phyloP scores from a whole-genome alignment of 2,329 filamentous ascomycete genomes.

The Xylaria sp. region DNA sequence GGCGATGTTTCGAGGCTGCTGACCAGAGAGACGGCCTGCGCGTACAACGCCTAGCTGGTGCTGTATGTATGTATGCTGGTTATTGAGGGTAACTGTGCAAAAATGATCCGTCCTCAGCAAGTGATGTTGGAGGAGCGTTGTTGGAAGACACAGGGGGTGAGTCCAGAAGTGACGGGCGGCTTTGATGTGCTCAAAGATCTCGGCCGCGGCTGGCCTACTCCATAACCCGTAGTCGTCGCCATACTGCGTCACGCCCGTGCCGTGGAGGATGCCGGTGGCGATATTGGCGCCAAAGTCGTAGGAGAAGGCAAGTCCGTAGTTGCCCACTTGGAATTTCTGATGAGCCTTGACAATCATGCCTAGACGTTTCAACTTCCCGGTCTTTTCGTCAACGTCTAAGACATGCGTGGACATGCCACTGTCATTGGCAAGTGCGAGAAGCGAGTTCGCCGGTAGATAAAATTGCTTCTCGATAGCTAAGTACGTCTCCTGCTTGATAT shows the following conservation, averaged over 20 bases:
- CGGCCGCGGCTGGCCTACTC: slow-evolving; percentile 4
- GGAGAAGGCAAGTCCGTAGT: slow-evolving; percentile 25
- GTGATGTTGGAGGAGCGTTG: slow-evolving; percentile 19
- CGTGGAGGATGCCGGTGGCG: slow-evolving; percentile 23
- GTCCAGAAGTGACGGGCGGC: slow-evolving; percentile 14
- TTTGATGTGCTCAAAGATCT: slow-evolving; percentile 26
- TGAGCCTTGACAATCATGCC: slow-evolving; percentile 22
- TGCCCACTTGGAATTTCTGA: slow-evolving; percentile 26
- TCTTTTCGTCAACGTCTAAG: slow-evolving; percentile 20
- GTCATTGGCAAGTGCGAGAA: slow-evolving; percentile 15
- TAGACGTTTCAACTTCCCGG: neutral
- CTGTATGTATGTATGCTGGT: slow-evolving; percentile 7
- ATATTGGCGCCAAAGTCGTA: slow-evolving; percentile 16
- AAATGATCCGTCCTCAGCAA: slow-evolving; percentile 28
- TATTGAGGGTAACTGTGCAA: slow-evolving; percentile 8
- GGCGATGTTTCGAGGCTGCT: slow-evolving; percentile 7
- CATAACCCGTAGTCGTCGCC: slow-evolving; percentile 10
- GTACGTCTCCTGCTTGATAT: slow-evolving; percentile 17
- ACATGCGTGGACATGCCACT: slow-evolving; percentile 17
- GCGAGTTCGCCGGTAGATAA: slow-evolving; percentile 10
- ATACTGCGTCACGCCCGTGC: slow-evolving; percentile 18
- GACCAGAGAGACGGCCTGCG: slow-evolving; percentile 11
- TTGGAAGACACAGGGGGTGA: slow-evolving; percentile 19
- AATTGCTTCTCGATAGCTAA: slow-evolving; percentile 25
- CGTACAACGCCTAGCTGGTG: slow-evolving; percentile 22